Conservation (phyloP, 2,329 filamentous ascomycete genomes). For the Berkeleyomyces basicola region DNA sequence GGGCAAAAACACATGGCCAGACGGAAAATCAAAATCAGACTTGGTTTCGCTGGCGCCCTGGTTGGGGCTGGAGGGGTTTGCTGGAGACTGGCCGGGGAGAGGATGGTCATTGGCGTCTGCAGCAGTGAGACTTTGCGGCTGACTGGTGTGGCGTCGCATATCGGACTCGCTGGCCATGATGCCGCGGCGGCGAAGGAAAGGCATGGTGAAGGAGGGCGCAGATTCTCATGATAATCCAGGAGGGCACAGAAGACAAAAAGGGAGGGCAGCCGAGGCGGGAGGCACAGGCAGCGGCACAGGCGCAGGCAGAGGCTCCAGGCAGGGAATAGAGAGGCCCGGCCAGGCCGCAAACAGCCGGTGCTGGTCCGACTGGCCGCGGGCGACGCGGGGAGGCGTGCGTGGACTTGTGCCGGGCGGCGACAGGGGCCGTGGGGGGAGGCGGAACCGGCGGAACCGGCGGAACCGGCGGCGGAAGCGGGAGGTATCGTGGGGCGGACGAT, state of each 20-base stretch:
- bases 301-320: background rate
- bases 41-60: conserved; percentile 2
- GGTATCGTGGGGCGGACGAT: no score
- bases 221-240: conserved; percentile 21
- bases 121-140: conserved; percentile 18
- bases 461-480: no score
- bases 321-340: conserved; percentile 4
- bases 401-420: no score
- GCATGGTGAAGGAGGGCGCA: conserved; percentile 29
- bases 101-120: conserved; percentile 13
- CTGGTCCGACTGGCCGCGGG: background rate
- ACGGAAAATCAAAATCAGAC: background rate
- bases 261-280: background rate
- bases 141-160: conserved; percentile 34
- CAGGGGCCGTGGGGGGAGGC: no score
- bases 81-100: conserved; percentile 2
- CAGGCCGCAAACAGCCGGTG: conserved; percentile 4
- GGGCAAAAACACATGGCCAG: background rate
- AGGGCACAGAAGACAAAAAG: conserved; percentile 13
- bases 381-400: no score
- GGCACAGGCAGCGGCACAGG: background rate
- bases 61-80: conserved; percentile 7
- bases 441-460: no score
- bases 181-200: conserved; percentile 44
- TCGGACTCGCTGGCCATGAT: conserved; percentile 42